Evolutionary conservation across 345 rosid genomes (phyloP).

Genomic region (Theobroma cacao): DNA sequence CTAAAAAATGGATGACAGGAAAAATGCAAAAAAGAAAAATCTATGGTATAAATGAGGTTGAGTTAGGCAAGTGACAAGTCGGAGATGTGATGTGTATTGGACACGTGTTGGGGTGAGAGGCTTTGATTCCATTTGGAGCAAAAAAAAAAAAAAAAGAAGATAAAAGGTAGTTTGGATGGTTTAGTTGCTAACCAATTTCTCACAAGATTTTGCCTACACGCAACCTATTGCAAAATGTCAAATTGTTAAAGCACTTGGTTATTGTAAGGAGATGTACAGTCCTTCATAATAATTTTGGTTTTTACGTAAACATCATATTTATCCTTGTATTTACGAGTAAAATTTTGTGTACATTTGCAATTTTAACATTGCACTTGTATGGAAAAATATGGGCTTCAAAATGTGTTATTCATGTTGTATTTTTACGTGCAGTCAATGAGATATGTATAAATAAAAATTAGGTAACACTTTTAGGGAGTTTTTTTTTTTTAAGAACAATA

Average conservation of each 20-base stretch:
- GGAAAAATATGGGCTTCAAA: neutral
- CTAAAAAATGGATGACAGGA: neutral
- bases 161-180: conserved; percentile 29
- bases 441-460: too few relatives aligned
- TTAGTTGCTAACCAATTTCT: conserved; percentile 39
- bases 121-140: conserved; percentile 5
- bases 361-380: neutral
- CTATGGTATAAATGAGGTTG: neutral
- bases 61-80: conserved; percentile 22
- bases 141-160: neutral
- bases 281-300: neutral
- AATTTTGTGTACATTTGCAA: neutral
- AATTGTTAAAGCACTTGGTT: neutral
- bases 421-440: too few relatives aligned
- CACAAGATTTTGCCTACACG: conserved; percentile 42
- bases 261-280: neutral
- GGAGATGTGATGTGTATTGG: neutral
- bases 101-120: neutral
- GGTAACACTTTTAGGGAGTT: too few relatives aligned
- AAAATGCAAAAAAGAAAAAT: neutral
- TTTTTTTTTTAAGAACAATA: too few relatives aligned
- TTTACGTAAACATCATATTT: neutral
- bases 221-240: conserved; percentile 39
- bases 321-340: neutral
- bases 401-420: neutral